Percentiles rank a stretch among this genome's conserved stretches.
Evolutionary conservation across 495 filamentous ascomycete genomes (phyloP).

Genomic region (Talaromyces adpressus): DNA sequence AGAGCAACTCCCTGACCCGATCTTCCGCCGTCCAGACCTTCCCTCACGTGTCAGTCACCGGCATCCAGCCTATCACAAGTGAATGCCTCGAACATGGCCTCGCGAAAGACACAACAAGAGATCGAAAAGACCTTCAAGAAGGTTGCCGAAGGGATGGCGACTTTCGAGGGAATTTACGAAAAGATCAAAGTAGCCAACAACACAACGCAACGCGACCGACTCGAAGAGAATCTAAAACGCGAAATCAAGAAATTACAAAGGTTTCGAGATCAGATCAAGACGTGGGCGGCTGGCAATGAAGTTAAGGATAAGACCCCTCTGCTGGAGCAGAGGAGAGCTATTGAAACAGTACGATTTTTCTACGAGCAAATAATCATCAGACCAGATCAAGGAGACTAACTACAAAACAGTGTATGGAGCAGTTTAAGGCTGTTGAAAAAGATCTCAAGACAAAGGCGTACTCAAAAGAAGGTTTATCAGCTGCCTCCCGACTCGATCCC

Average conservation of each 20-base stretch:
- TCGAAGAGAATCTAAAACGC: constrained; percentile 93
- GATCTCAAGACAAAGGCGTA: constrained; percentile 99
- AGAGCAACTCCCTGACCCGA: neutral
- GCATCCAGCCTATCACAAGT: constrained; percentile 14
- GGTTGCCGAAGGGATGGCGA: constrained; percentile 82
- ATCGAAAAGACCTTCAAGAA: constrained; percentile 99
- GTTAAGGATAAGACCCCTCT: constrained; percentile 98
- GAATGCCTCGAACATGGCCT: constrained; percentile 61
- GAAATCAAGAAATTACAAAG: constrained; percentile 99
- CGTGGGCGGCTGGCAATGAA: constrained; percentile 94
- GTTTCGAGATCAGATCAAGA: constrained; percentile 96
- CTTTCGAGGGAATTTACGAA: constrained; percentile 90
- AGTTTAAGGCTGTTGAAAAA: constrained; percentile 99
- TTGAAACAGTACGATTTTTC: constrained; percentile 69
- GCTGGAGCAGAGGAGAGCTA: constrained; percentile 85
- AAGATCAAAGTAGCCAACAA: constrained; percentile 90
- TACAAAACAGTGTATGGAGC: constrained; percentile 86
- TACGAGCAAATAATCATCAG: neutral
- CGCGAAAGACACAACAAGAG: constrained; percentile 91
- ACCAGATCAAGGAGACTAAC: constrained; percentile 15
- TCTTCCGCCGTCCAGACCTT: neutral
- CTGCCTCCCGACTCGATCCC: constrained; percentile 87
- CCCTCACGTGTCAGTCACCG: neutral
- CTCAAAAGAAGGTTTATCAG: constrained; percentile 91
- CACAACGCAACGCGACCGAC: constrained; percentile 92